phyloP scores from a whole-genome alignment of 768 basidiomycete species.

The Filobasidium floriforme region DNA sequence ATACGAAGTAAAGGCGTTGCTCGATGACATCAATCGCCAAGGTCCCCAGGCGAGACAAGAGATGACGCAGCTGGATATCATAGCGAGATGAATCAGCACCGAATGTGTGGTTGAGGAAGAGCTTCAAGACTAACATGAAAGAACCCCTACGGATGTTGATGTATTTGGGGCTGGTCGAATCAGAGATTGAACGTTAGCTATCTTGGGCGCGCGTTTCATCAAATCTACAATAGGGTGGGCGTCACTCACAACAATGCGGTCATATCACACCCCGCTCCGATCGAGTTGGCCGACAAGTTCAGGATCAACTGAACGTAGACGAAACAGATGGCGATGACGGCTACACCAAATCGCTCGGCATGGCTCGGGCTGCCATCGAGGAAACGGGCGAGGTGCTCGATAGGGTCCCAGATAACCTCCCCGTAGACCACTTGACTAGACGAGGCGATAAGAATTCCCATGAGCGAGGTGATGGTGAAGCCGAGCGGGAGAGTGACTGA shows the following conservation, averaged over 20 bases:
- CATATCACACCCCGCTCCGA: slow-evolving; percentile 74
- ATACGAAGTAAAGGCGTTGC: slow-evolving; percentile 71
- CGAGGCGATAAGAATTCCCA: slow-evolving; percentile 74
- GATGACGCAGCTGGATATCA: slow-evolving; percentile 7
- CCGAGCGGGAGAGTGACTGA: slow-evolving; percentile 62
- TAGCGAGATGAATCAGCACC: not conserved
- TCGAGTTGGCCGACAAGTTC: slow-evolving; percentile 62
- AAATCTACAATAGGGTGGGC: not conserved
- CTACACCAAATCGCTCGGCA: slow-evolving; percentile 62
- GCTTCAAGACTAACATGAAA: slow-evolving; percentile 49
- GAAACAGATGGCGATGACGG: slow-evolving; percentile 72
- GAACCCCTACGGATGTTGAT: slow-evolving; percentile 79
- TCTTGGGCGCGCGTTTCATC: not conserved
- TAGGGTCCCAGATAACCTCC: slow-evolving; percentile 68
- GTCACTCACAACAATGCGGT: slow-evolving; percentile 54
- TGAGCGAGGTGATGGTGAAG: slow-evolving; percentile 66
- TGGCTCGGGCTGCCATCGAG: slow-evolving; percentile 58
- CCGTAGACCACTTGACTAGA: slow-evolving; percentile 69
- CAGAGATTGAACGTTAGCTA: not conserved
- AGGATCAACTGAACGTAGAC: slow-evolving; percentile 51
- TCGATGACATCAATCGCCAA: slow-evolving; percentile 61
- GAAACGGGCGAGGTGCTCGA: slow-evolving; percentile 63
- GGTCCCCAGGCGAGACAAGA: slow-evolving; percentile 28
- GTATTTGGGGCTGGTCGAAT: slow-evolving; percentile 54
- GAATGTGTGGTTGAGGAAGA: not conserved